Percentiles rank a stretch among this genome's conserved stretches.
These are phyloP conservation scores for Russula earlei DNA, from an alignment of 768 basidiomycete species.

Conservation along the genomic window DNA sequence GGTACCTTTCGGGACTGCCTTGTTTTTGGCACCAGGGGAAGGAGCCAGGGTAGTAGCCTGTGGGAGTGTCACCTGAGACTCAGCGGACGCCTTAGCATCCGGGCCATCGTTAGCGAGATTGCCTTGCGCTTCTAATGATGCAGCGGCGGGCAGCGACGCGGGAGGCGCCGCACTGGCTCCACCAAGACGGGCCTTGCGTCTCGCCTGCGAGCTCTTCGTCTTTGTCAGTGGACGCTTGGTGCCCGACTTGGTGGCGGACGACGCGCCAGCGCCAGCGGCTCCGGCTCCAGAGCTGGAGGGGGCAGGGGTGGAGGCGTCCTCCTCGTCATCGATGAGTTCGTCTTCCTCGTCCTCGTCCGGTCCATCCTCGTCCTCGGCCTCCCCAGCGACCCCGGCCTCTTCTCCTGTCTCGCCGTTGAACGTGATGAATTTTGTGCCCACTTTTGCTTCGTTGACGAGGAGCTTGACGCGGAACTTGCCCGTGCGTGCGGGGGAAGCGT, in stretches of 20 bases:
- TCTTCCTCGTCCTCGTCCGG: slow-evolving; percentile 63
- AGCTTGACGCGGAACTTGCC: slow-evolving; percentile 43
- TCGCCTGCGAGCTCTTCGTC: slow-evolving; percentile 12
- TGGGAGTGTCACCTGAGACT: slow-evolving; percentile 3
- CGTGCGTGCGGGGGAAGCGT: slow-evolving; percentile 24
- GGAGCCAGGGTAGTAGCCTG: slow-evolving; percentile 8
- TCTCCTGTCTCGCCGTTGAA: slow-evolving; percentile 23
- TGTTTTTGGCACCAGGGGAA: slow-evolving; percentile 22
- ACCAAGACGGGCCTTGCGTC: slow-evolving; percentile 16
- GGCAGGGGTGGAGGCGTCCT: slow-evolving; percentile 24
- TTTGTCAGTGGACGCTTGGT: slow-evolving; percentile 24
- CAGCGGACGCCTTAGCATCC: neutral
- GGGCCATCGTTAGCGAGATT: neutral
- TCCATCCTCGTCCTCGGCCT: slow-evolving; percentile 42
- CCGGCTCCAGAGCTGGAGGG: slow-evolving; percentile 25
- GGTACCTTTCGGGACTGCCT: slow-evolving; percentile 21
- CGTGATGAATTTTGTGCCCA: slow-evolving; percentile 29
- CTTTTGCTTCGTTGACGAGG: slow-evolving; percentile 37
- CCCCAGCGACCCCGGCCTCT: slow-evolving; percentile 14
- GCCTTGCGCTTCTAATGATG: neutral
- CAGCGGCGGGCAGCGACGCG: neutral
- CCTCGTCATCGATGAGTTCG: slow-evolving; percentile 73
- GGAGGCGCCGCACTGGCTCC: neutral
- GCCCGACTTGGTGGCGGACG: slow-evolving; percentile 26
- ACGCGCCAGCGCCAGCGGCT: slow-evolving; percentile 20